Conservation (phyloP, 352 stramenopile genomes). For the Globisporangium acanthophoron region DNA sequence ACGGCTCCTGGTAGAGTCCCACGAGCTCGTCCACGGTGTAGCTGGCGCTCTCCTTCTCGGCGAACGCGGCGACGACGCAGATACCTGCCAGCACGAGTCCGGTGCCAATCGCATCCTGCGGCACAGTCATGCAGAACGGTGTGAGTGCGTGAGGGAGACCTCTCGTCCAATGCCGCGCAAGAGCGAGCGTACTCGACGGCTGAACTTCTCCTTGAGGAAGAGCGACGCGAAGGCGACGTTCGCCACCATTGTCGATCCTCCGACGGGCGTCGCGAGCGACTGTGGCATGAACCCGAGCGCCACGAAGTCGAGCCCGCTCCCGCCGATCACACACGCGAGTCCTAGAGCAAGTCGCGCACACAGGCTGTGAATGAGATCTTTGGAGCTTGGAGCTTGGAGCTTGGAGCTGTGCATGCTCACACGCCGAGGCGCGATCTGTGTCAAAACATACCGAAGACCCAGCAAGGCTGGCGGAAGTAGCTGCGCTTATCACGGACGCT, state of each 20-base stretch:
- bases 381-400: no score
- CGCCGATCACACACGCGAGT: conserved; percentile 59
- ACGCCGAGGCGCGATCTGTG: neutral
- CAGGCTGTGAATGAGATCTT: neutral
- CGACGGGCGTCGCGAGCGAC: conserved; percentile 71
- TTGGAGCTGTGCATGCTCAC: no score
- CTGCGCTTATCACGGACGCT: conserved; percentile 47
- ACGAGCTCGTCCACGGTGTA: conserved; percentile 77
- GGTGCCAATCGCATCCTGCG: conserved; percentile 54
- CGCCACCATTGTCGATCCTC: conserved; percentile 76
- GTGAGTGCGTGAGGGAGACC: neutral
- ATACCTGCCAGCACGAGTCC: conserved; percentile 64
- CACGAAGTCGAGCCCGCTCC: conserved; percentile 70
- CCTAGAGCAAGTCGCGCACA: conserved; percentile 9
- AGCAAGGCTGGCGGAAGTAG: conserved; percentile 74
- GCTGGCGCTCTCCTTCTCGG: conserved; percentile 64
- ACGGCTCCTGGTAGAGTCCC: conserved; percentile 48
- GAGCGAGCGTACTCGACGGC: conserved; percentile 18
- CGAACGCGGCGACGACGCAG: conserved; percentile 74
- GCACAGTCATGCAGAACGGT: neutral
- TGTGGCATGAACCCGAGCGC: conserved; percentile 77
- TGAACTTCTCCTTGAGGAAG: conserved; percentile 76
- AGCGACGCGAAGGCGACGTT: conserved; percentile 81
- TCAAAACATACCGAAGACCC: conserved; percentile 49
- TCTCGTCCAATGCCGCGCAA: neutral